phyloP scores from a whole-genome alignment of 305 asterid species.

The Fraxinus platypoda region DNA sequence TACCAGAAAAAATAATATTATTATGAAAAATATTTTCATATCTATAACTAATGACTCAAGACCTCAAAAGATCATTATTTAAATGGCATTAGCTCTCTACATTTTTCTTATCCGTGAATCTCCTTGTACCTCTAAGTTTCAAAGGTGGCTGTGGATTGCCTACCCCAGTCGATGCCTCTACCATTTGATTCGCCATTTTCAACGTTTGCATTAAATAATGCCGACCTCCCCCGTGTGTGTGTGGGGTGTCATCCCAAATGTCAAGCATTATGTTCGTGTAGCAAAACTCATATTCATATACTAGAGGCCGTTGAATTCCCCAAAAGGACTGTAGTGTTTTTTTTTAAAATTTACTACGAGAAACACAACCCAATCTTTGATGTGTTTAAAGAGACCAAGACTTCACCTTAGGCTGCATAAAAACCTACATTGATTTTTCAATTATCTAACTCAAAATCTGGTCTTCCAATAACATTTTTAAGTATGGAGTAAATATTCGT shows the following conservation, averaged over 20 bases:
- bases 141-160: conserved; percentile 53
- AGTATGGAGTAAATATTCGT: no score
- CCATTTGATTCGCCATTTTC: conserved; percentile 63
- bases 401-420: not conserved
- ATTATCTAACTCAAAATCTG: not conserved
- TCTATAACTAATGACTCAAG: not conserved
- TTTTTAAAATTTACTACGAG: not conserved
- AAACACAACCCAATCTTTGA: not conserved
- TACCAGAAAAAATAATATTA: not conserved
- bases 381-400: not conserved
- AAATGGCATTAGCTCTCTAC: not conserved
- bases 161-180: conserved; percentile 42
- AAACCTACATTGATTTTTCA: conserved; percentile 10
- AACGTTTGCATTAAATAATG: no score
- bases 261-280: no score
- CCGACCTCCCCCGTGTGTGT: no score
- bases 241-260: no score
- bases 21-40: no score
- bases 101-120: conserved; percentile 28
- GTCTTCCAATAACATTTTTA: no score
- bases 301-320: conserved; percentile 86
- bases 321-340: not conserved
- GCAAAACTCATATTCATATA: no score
- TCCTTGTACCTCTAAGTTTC: conserved; percentile 47
- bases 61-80: not conserved